Conservation (phyloP, 139 green algal species). For the Spirogloea muscicola region DNA sequence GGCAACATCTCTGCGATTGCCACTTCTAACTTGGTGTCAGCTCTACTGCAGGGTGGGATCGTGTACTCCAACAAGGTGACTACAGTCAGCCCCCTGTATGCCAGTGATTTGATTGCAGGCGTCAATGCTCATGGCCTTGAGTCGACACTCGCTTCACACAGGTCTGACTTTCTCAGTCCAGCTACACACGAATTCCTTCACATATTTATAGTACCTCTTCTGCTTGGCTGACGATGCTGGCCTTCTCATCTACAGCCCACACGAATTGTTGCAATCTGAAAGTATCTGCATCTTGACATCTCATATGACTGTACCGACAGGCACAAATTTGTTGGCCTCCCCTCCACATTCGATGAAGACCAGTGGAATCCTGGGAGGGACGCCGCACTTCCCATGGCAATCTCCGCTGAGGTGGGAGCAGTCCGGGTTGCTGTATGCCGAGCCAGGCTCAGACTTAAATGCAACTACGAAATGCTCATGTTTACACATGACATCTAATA, state of each 20-base stretch:
- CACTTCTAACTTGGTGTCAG: neutral
- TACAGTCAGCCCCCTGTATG: conserved; percentile 13
- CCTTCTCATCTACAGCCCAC: neutral
- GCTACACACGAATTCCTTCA: neutral
- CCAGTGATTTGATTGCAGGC: conserved; percentile 6
- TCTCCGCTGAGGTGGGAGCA: no score
- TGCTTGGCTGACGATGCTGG: no score
- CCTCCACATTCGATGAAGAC: conserved; percentile 5
- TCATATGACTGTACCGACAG: neutral
- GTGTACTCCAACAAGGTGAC: conserved; percentile 50
- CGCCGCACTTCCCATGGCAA: neutral
- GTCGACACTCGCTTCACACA: conserved; percentile 4
- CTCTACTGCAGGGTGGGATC: conserved; percentile 26
- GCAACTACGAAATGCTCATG: no score
- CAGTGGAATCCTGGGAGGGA: conserved; percentile 25
- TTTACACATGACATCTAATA: no score
- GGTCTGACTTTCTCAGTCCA: neutral
- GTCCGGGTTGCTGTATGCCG: no score
- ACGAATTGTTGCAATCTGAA: neutral
- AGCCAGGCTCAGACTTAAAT: no score
- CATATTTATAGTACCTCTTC: neutral
- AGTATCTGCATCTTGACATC: neutral
- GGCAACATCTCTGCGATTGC: no score
- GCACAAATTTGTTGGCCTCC: conserved; percentile 34
- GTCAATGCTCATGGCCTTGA: conserved; percentile 5